A percentile compares a stretch with the other conserved stretches of the same genome.
Conservation (phyloP, 2,329 filamentous ascomycete genomes). For the Talaromyces islandicus region DNA sequence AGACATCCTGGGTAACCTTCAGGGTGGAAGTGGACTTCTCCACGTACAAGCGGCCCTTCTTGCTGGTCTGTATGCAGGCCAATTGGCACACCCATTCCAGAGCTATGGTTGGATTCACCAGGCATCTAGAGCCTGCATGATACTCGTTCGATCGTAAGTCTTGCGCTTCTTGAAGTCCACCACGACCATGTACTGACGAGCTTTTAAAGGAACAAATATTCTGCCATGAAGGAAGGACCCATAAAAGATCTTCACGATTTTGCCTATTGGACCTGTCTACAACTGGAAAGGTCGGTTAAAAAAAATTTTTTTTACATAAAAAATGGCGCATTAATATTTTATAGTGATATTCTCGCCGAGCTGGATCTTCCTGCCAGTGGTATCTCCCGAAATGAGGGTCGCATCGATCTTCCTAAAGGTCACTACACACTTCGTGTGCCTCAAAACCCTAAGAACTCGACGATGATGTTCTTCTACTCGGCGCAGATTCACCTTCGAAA, state of each 20-base stretch:
- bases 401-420: conserved; percentile 35
- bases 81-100: conserved; percentile 78
- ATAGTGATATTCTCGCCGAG: conserved; percentile 84
- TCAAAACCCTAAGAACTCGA: conserved; percentile 27
- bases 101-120: conserved; percentile 68
- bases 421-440: conserved; percentile 26
- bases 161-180: neutral
- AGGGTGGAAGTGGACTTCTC: conserved; percentile 71
- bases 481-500: conserved; percentile 57
- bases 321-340: neutral
- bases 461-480: conserved; percentile 53
- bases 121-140: conserved; percentile 57
- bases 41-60: conserved; percentile 82
- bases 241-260: conserved; percentile 61
- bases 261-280: conserved; percentile 89
- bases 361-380: conserved; percentile 60
- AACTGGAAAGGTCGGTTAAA: conserved; percentile 71
- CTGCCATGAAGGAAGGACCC: conserved; percentile 21
- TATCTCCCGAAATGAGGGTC: conserved; percentile 51
- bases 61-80: conserved; percentile 81
- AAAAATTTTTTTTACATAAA: neutral
- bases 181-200: conserved; percentile 4
- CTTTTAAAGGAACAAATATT: conserved; percentile 26
- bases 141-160: conserved; percentile 67
- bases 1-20: conserved; percentile 76